phyloP scores from a whole-genome alignment of 805 yeast genomes.

The Pachysolen tannophilus region DNA sequence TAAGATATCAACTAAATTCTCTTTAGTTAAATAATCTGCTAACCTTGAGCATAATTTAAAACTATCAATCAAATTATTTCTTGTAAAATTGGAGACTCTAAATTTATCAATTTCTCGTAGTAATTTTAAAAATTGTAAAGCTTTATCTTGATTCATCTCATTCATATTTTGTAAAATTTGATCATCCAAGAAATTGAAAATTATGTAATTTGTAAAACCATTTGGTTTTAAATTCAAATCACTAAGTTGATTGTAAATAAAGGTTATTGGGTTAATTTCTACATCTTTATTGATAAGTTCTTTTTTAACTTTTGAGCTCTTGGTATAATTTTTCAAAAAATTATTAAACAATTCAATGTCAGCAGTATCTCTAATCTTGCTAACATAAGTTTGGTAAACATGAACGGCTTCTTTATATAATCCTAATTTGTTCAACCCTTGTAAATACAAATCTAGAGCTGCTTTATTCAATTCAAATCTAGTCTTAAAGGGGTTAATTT shows the following conservation, averaged over 20 bases:
- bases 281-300: not conserved
- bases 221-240: constrained; percentile 3
- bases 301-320: not conserved
- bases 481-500: constrained; percentile 1
- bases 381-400: not conserved
- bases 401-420: constrained; percentile 1
- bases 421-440: constrained; percentile 2
- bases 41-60: not conserved
- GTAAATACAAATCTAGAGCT: constrained; percentile 2
- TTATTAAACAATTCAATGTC: constrained; percentile 3
- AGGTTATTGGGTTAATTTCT: not conserved
- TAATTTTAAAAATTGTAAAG: not conserved
- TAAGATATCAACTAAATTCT: not conserved
- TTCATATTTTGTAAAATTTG: not conserved
- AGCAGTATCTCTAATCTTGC: not conserved
- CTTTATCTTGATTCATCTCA: not conserved
- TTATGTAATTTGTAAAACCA: constrained; percentile 3
- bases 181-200: constrained; percentile 3
- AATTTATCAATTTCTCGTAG: not conserved
- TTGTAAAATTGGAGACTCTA: not conserved
- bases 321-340: constrained; percentile 2
- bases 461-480: constrained; percentile 4
- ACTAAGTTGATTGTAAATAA: not conserved
- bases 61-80: constrained; percentile 1
- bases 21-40: not conserved